A percentile compares a stretch with the other conserved stretches of the same genome.
Conservation (phyloP, 2,329 filamentous ascomycete genomes). For the Incumbomyces delicatus region DNA sequence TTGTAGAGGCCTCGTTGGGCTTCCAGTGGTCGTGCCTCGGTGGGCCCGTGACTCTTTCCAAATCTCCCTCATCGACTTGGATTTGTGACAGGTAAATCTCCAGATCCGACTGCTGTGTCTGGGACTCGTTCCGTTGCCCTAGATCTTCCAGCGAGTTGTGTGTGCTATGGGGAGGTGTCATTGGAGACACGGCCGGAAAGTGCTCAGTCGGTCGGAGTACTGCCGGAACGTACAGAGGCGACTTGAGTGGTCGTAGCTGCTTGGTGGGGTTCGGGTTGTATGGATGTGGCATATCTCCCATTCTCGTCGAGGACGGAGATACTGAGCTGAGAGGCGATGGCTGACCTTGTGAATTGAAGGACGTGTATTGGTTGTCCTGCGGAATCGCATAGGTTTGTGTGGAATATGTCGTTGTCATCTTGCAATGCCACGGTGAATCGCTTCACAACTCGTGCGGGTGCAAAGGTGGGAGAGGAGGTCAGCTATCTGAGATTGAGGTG, state of each 20-base stretch:
- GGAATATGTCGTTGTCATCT: conserved; percentile 17
- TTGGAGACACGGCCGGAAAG: conserved; percentile 34
- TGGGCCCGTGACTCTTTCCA: conserved; percentile 48
- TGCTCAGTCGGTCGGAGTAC: conserved; percentile 52
- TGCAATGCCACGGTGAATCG: neutral
- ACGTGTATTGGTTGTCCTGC: conserved; percentile 24
- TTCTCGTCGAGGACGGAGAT: conserved; percentile 44
- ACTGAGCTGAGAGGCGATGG: conserved; percentile 37
- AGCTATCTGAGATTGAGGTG: neutral
- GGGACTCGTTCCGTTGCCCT: conserved; percentile 11
- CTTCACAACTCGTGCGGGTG: no score
- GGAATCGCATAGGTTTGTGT: conserved; percentile 20
- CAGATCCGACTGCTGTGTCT: conserved; percentile 15
- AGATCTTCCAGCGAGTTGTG: conserved; percentile 45
- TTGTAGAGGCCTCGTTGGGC: conserved; percentile 48
- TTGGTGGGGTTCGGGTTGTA: conserved; percentile 34
- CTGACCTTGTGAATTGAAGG: conserved; percentile 26
- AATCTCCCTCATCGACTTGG: conserved; percentile 42
- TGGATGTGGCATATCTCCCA: conserved; percentile 26
- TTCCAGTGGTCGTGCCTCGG: conserved; percentile 59
- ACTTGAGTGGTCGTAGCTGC: conserved; percentile 50
- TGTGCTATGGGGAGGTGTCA: conserved; percentile 43
- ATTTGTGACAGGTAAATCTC: conserved; percentile 31
- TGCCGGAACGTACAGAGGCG: conserved; percentile 54
- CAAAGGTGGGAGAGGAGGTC: no score